These are phyloP conservation scores for Pulveroboletus sp. DNA, from an alignment of 768 basidiomycete species.

Conservation along the genomic window DNA sequence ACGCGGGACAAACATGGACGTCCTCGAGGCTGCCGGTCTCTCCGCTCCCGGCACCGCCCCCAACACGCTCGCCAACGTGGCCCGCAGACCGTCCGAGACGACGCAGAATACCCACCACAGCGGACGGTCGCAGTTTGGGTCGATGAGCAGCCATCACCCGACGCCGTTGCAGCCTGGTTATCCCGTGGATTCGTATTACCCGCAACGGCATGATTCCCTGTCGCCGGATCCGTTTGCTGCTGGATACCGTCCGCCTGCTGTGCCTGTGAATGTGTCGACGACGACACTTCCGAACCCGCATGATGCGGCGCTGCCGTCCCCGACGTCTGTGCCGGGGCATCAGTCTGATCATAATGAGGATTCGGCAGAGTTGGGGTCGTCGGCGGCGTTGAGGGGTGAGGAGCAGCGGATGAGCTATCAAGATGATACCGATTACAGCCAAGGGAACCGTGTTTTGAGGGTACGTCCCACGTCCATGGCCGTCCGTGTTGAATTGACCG, in stretches of 20 bases:
- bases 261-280: background rate
- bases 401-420: conserved; percentile 30
- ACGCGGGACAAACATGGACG: conserved; percentile 24
- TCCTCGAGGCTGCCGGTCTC: conserved; percentile 28
- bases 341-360: conserved; percentile 17
- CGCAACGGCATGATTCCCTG: conserved; percentile 20
- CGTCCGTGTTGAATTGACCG: too few species aligned
- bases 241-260: conserved; percentile 17
- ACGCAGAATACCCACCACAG: conserved; percentile 26
- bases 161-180: conserved; percentile 24
- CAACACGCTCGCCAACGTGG: background rate
- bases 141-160: conserved; percentile 19
- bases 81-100: conserved; percentile 25
- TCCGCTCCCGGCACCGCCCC: conserved; percentile 8
- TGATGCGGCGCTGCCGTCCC: background rate
- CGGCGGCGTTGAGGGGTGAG: conserved; percentile 8
- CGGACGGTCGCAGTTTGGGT: conserved; percentile 21
- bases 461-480: too few species aligned
- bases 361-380: conserved; percentile 1
- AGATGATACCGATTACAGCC: conserved; percentile 29
- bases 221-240: conserved; percentile 31
- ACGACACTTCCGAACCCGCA: conserved; percentile 23
- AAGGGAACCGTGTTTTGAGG: conserved; percentile 27
- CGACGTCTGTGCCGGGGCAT: conserved; percentile 8
- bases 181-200: conserved; percentile 22